Percentiles rank a stretch among this genome's conserved stretches.
These are phyloP conservation scores for Blastomyces gilchristii DNA, from an alignment of 2,329 filamentous ascomycete species.

Conservation along the genomic window DNA sequence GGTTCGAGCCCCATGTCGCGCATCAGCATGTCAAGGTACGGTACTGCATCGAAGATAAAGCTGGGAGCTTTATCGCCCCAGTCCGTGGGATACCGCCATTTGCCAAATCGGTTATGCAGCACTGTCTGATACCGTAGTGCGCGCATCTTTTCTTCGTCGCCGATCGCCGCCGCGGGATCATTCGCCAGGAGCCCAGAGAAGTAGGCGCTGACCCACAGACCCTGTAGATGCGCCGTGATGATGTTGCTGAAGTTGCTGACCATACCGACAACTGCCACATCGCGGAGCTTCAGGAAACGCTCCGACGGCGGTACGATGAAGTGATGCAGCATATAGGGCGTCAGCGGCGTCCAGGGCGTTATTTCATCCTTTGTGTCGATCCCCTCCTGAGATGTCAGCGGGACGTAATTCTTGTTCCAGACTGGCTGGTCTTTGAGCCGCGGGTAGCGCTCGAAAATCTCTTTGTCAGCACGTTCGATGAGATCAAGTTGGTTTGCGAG, in stretches of 20 bases:
- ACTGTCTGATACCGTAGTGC: constrained; percentile 45
- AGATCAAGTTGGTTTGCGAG: constrained; percentile 19
- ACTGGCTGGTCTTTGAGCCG: constrained; percentile 35
- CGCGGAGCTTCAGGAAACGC: constrained; percentile 30
- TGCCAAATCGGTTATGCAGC: constrained; percentile 57
- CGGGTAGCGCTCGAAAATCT: constrained; percentile 41
- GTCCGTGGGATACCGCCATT: constrained; percentile 52
- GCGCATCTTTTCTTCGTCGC: constrained; percentile 20
- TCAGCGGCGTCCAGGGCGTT: constrained; percentile 13
- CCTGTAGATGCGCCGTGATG: constrained; percentile 35
- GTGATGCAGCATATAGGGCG: constrained; percentile 36
- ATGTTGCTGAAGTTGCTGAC: constrained; percentile 30
- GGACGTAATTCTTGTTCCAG: constrained; percentile 11
- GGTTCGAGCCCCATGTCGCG: constrained; percentile 53
- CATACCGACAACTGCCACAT: constrained; percentile 42
- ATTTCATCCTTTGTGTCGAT: constrained; percentile 11
- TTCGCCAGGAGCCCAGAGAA: constrained; percentile 43
- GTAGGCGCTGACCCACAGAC: constrained; percentile 57
- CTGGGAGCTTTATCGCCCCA: constrained; percentile 44
- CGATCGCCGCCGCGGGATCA: constrained; percentile 10
- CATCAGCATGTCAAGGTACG: constrained; percentile 60
- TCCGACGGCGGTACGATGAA: constrained; percentile 38
- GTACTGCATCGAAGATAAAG: constrained; percentile 65
- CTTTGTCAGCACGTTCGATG: constrained; percentile 32
- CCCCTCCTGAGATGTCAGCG: constrained; percentile 16